Base-by-base conservation (phyloP, 768 basidiomycete genomes). In the Trametes cingulata region DNA sequence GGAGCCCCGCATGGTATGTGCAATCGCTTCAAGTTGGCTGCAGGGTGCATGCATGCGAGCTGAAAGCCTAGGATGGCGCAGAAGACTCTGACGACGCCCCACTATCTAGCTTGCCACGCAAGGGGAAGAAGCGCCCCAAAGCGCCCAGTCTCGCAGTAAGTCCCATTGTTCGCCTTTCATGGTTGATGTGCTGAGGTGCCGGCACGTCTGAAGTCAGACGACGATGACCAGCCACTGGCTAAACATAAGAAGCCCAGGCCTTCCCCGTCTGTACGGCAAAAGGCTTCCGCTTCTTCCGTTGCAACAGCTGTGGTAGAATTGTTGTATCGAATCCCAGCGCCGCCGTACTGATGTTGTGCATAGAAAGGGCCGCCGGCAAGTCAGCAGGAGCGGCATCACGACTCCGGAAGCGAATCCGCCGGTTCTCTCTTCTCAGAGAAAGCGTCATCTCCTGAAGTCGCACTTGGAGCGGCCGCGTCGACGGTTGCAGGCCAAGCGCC, bases 341-440 rank as follows among this genome's bases (percentile, higher is more conserved):
- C 9, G 5, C 27, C n/a, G n/a, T 53, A 15, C 27, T 53, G 33
- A 53, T 14, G 1, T 0, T 12, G 2, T 1, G 9, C 48, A 13
- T 14, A 41, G 52, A 29, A 50, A 19, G 25, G 19, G 10, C 17
- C 24, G 1, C 13, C 25, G 13, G 3, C 37, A 7, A 7, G 29
- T 5, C 25, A 29, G 20, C 15, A 19, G 7, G 39, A 22, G 9
- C 29, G n/a, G 6, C 47, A 49, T 14, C 15, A 49, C 20, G 47
- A 49, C 19, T 49, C 56, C 25, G 36, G 13, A 1, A 52, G 50
- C 19, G 64, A 65, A n/a, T 51, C 52, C 4, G 61, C 50, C 14
- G 64, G 61, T 4, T 65, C 64, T 6, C 50, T 65, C 2, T 65
- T 62, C 40, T 65, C 60, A 15, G 64, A 47, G 19, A 54, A 37